Conservation (phyloP, 345 rosid genomes). For the Boechera stricta region DNA sequence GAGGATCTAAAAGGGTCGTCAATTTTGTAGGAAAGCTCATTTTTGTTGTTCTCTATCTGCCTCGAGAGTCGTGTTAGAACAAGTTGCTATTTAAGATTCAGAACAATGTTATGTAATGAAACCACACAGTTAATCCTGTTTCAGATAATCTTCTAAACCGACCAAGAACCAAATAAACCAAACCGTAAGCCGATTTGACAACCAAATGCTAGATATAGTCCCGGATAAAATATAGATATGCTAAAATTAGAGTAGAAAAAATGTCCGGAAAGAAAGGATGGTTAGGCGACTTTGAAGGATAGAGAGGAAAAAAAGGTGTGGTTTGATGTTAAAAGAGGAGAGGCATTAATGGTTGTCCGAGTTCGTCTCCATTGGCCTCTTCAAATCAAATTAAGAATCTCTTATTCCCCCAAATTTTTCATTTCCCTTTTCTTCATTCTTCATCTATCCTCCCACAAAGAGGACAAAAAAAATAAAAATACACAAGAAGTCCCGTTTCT, state of each 20-base stretch:
- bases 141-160: constrained; percentile 6
- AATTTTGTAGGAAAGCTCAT: constrained; percentile 31
- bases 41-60: background rate
- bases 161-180: background rate
- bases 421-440: constrained; percentile 45
- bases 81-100: background rate
- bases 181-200: background rate
- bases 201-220: background rate
- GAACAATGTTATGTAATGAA: constrained; percentile 26
- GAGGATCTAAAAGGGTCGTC: constrained; percentile 29
- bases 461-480: background rate
- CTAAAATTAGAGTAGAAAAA: constrained; percentile 32
- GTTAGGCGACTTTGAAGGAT: constrained; percentile 39
- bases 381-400: constrained; percentile 59
- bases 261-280: constrained; percentile 13
- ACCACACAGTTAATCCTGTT: constrained; percentile 11
- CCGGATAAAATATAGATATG: constrained; percentile 4
- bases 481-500: constrained; percentile 11
- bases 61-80: constrained; percentile 13
- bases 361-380: constrained; percentile 49
- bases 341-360: constrained; percentile 42
- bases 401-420: constrained; percentile 35
- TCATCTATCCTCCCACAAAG: constrained; percentile 43
- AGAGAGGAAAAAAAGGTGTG: constrained; percentile 31
- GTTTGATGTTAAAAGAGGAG: constrained; percentile 14